Conservation (phyloP, 1,139 yeast genomes). For the Taiozyma sp. region DNA sequence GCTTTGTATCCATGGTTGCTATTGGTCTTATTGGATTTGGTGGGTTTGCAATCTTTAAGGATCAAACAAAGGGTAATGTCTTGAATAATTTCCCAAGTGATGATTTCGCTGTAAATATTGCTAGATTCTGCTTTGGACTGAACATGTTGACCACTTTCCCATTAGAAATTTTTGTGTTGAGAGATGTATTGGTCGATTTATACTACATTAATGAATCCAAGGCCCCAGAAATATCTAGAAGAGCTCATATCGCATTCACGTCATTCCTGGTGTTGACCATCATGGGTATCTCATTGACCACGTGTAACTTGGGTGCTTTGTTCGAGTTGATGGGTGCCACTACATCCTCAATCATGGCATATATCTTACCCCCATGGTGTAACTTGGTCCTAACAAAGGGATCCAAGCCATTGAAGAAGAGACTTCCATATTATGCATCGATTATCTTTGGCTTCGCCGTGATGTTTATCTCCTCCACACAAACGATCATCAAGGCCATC, state of each 20-base stretch:
- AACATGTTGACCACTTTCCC: slow-evolving; percentile 95
- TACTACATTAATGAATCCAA: slow-evolving; percentile 30
- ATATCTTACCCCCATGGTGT: slow-evolving; percentile 85
- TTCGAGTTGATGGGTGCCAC: slow-evolving; percentile 90
- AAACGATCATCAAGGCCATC: slow-evolving; percentile 58
- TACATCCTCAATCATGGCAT: slow-evolving; percentile 89
- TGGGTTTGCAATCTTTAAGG: slow-evolving; percentile 73
- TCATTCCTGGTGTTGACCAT: slow-evolving; percentile 60
- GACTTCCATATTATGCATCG: slow-evolving; percentile 54
- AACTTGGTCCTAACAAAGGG: slow-evolving; percentile 59
- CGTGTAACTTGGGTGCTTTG: slow-evolving; percentile 86
- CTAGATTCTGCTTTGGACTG: slow-evolving; percentile 86
- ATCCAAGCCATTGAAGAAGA: slow-evolving; percentile 36
- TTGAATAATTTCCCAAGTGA: slow-evolving; percentile 77
- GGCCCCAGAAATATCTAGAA: slow-evolving; percentile 34
- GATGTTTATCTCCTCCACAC: slow-evolving; percentile 72
- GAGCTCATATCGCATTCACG: slow-evolving; percentile 62
- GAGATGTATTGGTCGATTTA: slow-evolving; percentile 76
- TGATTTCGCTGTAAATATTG: slow-evolving; percentile 72
- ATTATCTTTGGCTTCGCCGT: slow-evolving; percentile 68
- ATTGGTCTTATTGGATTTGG: slow-evolving; percentile 76
- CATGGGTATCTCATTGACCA: slow-evolving; percentile 69
- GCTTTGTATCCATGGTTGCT: slow-evolving; percentile 73
- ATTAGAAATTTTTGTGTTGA: slow-evolving; percentile 78
- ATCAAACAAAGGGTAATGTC: slow-evolving; percentile 78